Percentiles rank a stretch among this genome's conserved stretches.
Conservation (phyloP, 345 rosid genomes). For the Moricandia arvensis region DNA sequence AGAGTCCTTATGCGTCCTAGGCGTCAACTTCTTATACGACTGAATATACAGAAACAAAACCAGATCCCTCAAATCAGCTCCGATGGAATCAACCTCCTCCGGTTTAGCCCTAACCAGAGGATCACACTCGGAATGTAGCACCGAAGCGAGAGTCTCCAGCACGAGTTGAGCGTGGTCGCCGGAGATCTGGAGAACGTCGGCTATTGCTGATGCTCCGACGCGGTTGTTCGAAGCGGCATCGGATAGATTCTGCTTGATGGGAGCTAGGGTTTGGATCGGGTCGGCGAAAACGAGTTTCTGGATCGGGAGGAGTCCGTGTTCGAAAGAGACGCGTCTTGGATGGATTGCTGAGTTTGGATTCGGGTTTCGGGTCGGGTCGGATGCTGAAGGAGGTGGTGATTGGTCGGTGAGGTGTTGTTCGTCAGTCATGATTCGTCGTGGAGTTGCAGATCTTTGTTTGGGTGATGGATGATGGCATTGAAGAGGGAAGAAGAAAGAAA, state of each 20-base stretch:
- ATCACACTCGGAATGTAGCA: constrained; percentile 78
- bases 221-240: constrained; percentile 47
- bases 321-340: constrained; percentile 89
- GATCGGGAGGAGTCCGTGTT: constrained; percentile 94
- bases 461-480: constrained; percentile 29
- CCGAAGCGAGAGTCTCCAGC: constrained; percentile 81
- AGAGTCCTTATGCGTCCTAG: constrained; percentile 89
- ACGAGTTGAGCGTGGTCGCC: constrained; percentile 81
- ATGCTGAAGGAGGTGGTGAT: constrained; percentile 43
- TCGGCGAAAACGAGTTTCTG: constrained; percentile 84
- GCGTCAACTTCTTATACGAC: constrained; percentile 86
- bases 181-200: constrained; percentile 92
- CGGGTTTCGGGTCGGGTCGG: constrained; percentile 41
- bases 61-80: constrained; percentile 88
- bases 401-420: constrained; percentile 46
- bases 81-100: constrained; percentile 59
- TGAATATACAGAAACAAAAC: constrained; percentile 83
- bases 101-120: constrained; percentile 56
- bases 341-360: constrained; percentile 57
- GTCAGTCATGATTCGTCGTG: constrained; percentile 52
- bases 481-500: constrained; percentile 11
- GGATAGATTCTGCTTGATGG: constrained; percentile 61
- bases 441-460: constrained; percentile 43
- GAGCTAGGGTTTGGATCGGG: constrained; percentile 72
- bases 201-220: constrained; percentile 61